Evolutionary conservation across 768 basidiomycete species (phyloP).

Genomic region (Trametes gibbosa): DNA sequence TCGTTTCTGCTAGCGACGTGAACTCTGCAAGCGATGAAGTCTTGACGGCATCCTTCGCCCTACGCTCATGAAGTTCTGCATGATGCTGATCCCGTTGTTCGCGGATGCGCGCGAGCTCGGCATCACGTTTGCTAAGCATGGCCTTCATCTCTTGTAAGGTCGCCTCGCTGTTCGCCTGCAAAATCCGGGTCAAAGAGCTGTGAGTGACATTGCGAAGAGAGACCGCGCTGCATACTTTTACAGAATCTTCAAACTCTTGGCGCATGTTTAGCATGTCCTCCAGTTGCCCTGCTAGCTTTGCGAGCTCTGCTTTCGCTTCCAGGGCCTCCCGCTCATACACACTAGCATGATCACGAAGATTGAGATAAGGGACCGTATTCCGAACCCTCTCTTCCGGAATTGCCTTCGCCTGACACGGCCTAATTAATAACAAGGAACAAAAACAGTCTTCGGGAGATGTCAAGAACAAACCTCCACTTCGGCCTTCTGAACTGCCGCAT

Average conservation of each 20-base stretch:
- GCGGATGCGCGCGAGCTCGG: constrained; percentile 64
- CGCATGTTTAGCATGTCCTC: constrained; percentile 34
- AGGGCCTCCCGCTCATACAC: constrained; percentile 41
- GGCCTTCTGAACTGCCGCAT: constrained; percentile 42
- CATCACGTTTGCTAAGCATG: constrained; percentile 60
- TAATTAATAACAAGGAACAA: neutral
- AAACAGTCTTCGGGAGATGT: constrained; percentile 5
- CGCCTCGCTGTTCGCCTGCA: constrained; percentile 43
- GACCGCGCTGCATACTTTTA: constrained; percentile 10
- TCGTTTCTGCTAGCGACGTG: constrained; percentile 60
- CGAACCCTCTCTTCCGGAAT: constrained; percentile 44
- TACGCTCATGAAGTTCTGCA: constrained; percentile 68
- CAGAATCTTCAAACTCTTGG: neutral
- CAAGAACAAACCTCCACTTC: constrained; percentile 47
- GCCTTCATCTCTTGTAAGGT: constrained; percentile 61
- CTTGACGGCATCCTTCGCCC: constrained; percentile 59
- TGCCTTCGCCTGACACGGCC: constrained; percentile 23
- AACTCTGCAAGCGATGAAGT: constrained; percentile 60
- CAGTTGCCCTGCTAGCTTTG: constrained; percentile 44
- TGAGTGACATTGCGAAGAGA: too few relatives aligned
- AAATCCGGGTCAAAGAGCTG: neutral
- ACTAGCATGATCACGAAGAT: constrained; percentile 53
- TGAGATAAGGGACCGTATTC: constrained; percentile 53
- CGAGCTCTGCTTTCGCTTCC: constrained; percentile 40
- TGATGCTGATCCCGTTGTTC: constrained; percentile 66